Evolutionary conservation across 106 monocot species (phyloP), one percentile per base, ranked within the genome.

Genomic region (Allium cepa): DNA sequence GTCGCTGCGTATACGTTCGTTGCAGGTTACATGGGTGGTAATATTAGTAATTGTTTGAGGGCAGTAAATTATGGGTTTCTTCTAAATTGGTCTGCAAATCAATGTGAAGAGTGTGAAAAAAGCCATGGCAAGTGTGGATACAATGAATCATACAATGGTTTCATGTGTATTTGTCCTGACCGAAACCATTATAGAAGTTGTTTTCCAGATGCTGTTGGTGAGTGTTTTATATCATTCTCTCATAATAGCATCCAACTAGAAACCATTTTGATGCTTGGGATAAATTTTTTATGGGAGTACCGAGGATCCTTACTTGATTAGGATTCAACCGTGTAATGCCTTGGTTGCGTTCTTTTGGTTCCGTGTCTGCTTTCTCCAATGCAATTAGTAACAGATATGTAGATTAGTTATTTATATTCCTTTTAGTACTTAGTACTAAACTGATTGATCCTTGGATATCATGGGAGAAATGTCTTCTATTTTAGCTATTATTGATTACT

Each of bases 101-200:
- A 70, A 59, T 79, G 79, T 36, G 27, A 61, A 2, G 69, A 79
- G 57, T 79, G 79, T 52, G 47, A 13, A 14, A 28, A 11, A 59
- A 79, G 64, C 49, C 55, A 63, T 50, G 79, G 79, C 9, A 69
- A 74, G 74, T 79, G 79, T 53, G 79, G 79, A 1, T 79, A 69
- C 16, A 45, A 55, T 61, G 52, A 57, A 12, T 11, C 8, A 1
- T 58, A 46, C 0, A 11, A 26, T 45, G 22, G 15, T 48, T 79
- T 79, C 36, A 74, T 63, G 62, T 79, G 79, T 22, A 64, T 79
- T 62, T 79, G 79, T 56, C 46, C 27, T 51, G 74, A 79, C 47
- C 18, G 74, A 48, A 2, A 48, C n/a, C 74, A 79, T 64, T 53
- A 12, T 50, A 58, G 4, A 49, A 58, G 17, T 51, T 79, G 79